These are phyloP conservation scores for Eucommia ulmoides DNA, from an alignment of 257 asterid species.

Conservation along the genomic window DNA sequence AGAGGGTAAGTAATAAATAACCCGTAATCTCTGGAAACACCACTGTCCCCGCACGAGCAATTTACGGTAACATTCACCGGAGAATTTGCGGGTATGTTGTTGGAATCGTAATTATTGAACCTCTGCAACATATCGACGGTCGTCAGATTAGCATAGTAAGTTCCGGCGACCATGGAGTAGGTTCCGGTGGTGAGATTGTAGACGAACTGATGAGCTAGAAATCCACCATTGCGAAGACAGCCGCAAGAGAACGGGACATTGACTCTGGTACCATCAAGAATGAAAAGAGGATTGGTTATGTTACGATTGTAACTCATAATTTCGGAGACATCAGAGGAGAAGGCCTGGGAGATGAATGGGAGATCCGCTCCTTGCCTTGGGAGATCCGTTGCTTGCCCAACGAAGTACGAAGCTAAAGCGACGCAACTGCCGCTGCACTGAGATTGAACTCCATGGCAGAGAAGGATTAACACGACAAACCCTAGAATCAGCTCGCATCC, in stretches of 20 bases:
- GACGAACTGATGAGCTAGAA: conserved; percentile 41
- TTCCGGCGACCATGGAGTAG: conserved; percentile 20
- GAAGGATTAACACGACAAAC: not conserved
- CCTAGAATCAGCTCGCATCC: not conserved
- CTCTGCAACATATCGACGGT: conserved; percentile 40
- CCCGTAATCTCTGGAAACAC: conserved; percentile 49
- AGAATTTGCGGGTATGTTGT: conserved; percentile 14
- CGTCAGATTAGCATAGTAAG: conserved; percentile 42
- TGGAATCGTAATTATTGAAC: conserved; percentile 26
- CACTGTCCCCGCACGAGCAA: conserved; percentile 50
- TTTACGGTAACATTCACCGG: conserved; percentile 38
- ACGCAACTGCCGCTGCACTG: conserved; percentile 26
- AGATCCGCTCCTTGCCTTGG: conserved; percentile 39
- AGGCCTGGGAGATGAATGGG: conserved; percentile 27
- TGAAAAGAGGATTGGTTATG: conserved; percentile 25
- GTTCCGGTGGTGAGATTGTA: conserved; percentile 21
- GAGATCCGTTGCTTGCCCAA: no score
- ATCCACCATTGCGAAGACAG: conserved; percentile 24
- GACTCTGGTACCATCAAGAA: conserved; percentile 23
- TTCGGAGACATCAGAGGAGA: conserved; percentile 28
- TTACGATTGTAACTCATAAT: conserved; percentile 30
- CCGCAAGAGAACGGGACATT: conserved; percentile 47
- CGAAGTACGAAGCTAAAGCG: conserved; percentile 57
- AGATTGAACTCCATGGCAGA: conserved; percentile 16
- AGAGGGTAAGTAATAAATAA: conserved; percentile 51